Percentiles rank a stretch among this genome's conserved stretches.
Evolutionary conservation across 2,329 filamentous ascomycete genomes (phyloP).

Genomic region (Aspergillus pseudoglaucus): DNA sequence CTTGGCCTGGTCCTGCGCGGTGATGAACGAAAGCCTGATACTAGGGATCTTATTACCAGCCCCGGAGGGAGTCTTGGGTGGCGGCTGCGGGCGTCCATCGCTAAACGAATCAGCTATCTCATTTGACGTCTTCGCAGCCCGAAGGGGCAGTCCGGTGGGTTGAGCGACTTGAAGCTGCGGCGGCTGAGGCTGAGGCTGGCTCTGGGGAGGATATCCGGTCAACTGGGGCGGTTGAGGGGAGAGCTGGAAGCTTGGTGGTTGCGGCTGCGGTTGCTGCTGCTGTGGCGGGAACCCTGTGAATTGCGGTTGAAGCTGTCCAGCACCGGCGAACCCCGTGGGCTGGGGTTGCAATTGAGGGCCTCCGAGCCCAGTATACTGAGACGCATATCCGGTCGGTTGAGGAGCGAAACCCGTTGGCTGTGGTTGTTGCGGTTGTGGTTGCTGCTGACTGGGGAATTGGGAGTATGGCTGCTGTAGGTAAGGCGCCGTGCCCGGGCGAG

Average conservation of each 20-base stretch:
- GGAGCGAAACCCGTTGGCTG: slow-evolving; percentile 48
- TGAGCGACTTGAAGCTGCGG: slow-evolving; percentile 37
- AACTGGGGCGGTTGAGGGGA: slow-evolving; percentile 54
- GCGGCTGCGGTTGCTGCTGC: slow-evolving; percentile 31
- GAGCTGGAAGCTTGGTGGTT: slow-evolving; percentile 41
- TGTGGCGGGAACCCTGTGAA: slow-evolving; percentile 41
- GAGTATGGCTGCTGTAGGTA: slow-evolving; percentile 47
- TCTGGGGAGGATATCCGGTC: slow-evolving; percentile 48
- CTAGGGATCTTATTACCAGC: slow-evolving; percentile 74
- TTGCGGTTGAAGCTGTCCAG: slow-evolving; percentile 40
- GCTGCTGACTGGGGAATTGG: slow-evolving; percentile 39
- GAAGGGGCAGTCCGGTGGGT: slow-evolving; percentile 42
- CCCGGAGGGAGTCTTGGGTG: slow-evolving; percentile 44
- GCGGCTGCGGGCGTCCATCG: slow-evolving; percentile 50
- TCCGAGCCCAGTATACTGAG: slow-evolving; percentile 50
- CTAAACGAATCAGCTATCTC: slow-evolving; percentile 61
- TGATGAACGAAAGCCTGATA: slow-evolving; percentile 92
- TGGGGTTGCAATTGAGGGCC: slow-evolving; percentile 56
- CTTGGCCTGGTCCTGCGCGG: slow-evolving; percentile 86
- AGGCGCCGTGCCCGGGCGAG: slow-evolving; percentile 61
- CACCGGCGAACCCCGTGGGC: slow-evolving; percentile 57
- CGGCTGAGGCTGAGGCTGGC: slow-evolving; percentile 30
- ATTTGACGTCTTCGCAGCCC: slow-evolving; percentile 55
- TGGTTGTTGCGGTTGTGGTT: slow-evolving; percentile 48
- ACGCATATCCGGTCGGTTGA: slow-evolving; percentile 50